Evolutionary conservation across 768 basidiomycete genomes (phyloP).

Genomic region (Suillus americanus): DNA sequence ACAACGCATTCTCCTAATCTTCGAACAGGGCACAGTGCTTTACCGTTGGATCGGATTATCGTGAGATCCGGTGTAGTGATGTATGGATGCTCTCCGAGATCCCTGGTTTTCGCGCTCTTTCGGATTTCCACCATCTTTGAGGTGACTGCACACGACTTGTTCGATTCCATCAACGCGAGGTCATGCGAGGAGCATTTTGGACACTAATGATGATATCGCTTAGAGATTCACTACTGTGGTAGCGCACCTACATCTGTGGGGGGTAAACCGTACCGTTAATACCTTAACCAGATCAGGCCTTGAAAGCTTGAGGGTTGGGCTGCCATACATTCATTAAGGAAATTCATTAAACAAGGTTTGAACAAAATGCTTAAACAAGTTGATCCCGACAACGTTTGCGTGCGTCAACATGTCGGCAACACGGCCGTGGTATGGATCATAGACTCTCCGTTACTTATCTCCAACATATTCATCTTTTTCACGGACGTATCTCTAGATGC

Average conservation of each 20-base stretch:
- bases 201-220: not conserved
- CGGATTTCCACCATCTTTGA: not conserved
- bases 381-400: not conserved
- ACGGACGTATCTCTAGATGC: constrained; percentile 12
- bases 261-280: not conserved
- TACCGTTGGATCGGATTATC: constrained; percentile 68
- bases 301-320: not conserved
- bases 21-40: constrained; percentile 56
- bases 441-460: not conserved
- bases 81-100: not conserved
- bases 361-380: not conserved
- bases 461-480: not conserved
- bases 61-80: constrained; percentile 11
- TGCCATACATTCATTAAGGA: not conserved
- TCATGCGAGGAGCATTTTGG: not conserved
- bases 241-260: not conserved
- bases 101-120: not conserved
- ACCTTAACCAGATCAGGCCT: not conserved
- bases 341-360: not conserved
- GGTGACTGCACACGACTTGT: not conserved
- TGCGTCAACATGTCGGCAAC: not conserved
- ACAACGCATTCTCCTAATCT: not conserved
- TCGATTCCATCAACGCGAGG: not conserved
- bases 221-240: not conserved
- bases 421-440: not conserved